Evolutionary conservation across 768 basidiomycete genomes (phyloP), one percentile per base, ranked within the genome.

Genomic region (Antrodiella citrinella): DNA sequence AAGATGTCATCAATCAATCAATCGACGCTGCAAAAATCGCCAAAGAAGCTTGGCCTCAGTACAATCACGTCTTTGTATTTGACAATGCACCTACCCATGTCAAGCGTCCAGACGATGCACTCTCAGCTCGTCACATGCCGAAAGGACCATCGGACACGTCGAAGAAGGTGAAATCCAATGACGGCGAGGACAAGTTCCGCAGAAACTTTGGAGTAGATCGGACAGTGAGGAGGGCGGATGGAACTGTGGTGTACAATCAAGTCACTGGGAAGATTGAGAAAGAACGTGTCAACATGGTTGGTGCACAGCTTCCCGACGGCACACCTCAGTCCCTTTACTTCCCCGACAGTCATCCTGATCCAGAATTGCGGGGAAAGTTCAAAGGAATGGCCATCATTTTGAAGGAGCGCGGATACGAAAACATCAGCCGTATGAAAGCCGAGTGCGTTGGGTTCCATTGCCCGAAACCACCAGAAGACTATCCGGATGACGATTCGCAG

Each of bases 21-120:
- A 53, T 60, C 15, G 26, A 50, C 4, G 59, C 66, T 0, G 66
- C 68, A 19, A 59, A 70, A 39, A 60, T 70, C 38, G 63, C 71
- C 48, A 3, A 59, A 51, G 48, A 65, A 53, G 13, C 58, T 57
- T 19, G 58, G 57, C 12, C 59, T 54, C 40, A 60, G 54, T n/a
- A n/a, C 2, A 61, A 55, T 12, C 62, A 54, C 12, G 48, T 55
- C 10, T 66, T 63, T 47, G 23, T 67, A 0, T 69, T 62, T 40
- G 64, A 67, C 45, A 67, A 67, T 49, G 64, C 62, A 4, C 44
- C 58, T 0, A 63, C 49, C 19, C 66, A 68, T 45, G 49, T 19
- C 7, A 64, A 64, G 26, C 56, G 57, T 2, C 56, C 63, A 2
- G 19, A 15, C 0, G 54, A 65, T 53, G 58, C 59, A 3, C 54